phyloP scores from a whole-genome alignment of 2,329 filamentous ascomycete species.

The Epichloe bromicola region DNA sequence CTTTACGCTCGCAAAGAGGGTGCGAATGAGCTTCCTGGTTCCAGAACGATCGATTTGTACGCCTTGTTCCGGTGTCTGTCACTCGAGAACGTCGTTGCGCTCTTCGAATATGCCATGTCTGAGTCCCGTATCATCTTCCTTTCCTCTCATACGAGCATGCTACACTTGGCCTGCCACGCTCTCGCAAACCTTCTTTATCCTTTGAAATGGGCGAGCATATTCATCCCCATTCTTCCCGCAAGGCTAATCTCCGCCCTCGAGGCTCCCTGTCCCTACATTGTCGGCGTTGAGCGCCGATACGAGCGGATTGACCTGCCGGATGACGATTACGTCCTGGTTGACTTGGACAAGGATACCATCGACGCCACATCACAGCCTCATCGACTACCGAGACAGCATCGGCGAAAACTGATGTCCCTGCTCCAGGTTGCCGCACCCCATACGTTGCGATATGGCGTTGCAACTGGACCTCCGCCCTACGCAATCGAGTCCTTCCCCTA shows the following conservation, averaged over 20 bases:
- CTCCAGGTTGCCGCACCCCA: conserved; percentile 85
- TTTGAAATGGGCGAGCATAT: conserved; percentile 83
- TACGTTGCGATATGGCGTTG: conserved; percentile 73
- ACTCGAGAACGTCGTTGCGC: conserved; percentile 78
- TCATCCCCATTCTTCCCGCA: conserved; percentile 83
- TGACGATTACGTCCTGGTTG: conserved; percentile 90
- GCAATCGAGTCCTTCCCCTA: conserved; percentile 86
- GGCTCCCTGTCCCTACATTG: conserved; percentile 91
- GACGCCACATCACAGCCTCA: conserved; percentile 71
- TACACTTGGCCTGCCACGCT: conserved; percentile 85
- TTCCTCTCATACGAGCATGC: conserved; percentile 91
- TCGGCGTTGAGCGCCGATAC: conserved; percentile 88
- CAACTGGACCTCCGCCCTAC: conserved; percentile 81
- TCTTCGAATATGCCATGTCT: conserved; percentile 85
- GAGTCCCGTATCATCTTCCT: conserved; percentile 94
- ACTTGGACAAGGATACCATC: conserved; percentile 82
- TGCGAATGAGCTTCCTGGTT: conserved; percentile 81
- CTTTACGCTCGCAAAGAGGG: conserved; percentile 91
- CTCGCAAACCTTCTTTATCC: conserved; percentile 77
- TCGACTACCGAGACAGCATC: conserved; percentile 72
- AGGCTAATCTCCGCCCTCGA: conserved; percentile 82
- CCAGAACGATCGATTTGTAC: conserved; percentile 83
- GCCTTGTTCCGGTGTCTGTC: conserved; percentile 83
- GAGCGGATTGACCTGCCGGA: conserved; percentile 77
- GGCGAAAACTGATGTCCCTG: conserved; percentile 77